Percentiles rank a stretch among this genome's conserved stretches.
phyloP scores from a whole-genome alignment of 208 protist species.

The Crithidia acanthocephali region DNA sequence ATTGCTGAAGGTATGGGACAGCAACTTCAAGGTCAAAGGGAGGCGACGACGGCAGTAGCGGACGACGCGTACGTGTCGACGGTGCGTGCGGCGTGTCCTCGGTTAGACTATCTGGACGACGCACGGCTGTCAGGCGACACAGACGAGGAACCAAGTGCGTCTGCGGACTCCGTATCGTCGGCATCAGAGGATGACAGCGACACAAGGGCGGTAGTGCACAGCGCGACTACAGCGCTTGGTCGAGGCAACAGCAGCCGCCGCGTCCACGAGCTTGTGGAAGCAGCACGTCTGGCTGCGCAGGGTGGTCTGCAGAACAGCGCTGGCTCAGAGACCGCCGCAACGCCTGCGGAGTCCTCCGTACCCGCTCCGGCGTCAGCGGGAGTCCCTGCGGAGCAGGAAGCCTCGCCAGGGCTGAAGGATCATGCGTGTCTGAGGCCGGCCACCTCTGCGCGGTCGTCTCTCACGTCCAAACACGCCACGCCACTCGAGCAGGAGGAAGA shows the following conservation, averaged over 20 bases:
- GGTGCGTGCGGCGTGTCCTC: slow-evolving; percentile 35
- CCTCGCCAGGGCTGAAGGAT: no score
- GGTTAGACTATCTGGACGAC: slow-evolving; percentile 59
- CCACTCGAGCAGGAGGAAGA: slow-evolving; percentile 28
- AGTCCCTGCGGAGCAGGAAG: not conserved
- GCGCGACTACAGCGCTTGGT: no score
- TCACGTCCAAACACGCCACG: not conserved
- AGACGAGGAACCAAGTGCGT: slow-evolving; percentile 16
- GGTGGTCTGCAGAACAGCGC: not conserved
- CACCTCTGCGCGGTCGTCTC: not conserved
- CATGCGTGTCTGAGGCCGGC: not conserved
- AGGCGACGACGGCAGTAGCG: not conserved
- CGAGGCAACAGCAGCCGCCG: slow-evolving; percentile 7
- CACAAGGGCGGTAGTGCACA: no score
- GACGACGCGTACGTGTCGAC: slow-evolving; percentile 10
- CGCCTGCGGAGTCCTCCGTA: no score
- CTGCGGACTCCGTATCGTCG: not conserved
- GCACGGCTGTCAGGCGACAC: slow-evolving; percentile 19
- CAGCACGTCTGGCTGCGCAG: not conserved
- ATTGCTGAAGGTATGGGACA: not conserved
- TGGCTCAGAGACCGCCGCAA: not conserved
- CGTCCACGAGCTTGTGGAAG: not conserved
- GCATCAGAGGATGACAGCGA: not conserved
- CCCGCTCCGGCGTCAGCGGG: no score
- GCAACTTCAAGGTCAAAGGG: not conserved